Conservation (phyloP, 257 asterid genomes). For the Solanum ossicruentum region DNA sequence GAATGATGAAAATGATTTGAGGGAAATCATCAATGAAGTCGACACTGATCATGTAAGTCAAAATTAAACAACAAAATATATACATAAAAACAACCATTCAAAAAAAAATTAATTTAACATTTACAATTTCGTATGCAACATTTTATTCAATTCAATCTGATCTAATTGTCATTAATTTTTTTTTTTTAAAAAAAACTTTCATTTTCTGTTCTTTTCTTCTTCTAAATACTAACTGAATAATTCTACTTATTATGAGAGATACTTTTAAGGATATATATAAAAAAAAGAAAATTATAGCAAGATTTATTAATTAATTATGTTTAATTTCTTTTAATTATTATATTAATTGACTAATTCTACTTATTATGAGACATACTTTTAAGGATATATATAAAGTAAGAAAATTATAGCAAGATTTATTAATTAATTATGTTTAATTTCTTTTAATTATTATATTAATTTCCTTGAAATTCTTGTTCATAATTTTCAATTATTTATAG, state of each 20-base stretch:
- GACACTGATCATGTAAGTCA: slow-evolving; percentile 51
- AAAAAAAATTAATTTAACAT: too few species aligned
- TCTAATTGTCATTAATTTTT: too few species aligned
- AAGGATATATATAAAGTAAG: neutral
- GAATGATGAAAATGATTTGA: slow-evolving; percentile 55
- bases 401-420: neutral
- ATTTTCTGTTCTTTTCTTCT: too few species aligned
- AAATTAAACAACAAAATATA: neutral
- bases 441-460: too few species aligned
- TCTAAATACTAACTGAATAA: too few species aligned
- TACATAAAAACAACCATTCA: too few species aligned
- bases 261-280: too few species aligned
- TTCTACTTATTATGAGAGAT: neutral
- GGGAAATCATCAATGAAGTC: slow-evolving; percentile 61
- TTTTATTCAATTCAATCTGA: neutral
- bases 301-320: neutral
- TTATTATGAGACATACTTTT: too few species aligned
- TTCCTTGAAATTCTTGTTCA: neutral
- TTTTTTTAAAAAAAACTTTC: too few species aligned
- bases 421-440: neutral
- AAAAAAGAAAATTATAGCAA: too few species aligned
- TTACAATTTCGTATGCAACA: neutral
- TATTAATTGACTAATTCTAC: neutral
- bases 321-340: neutral
- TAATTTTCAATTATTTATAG: neutral